These are phyloP conservation scores for Botrytis sinoallii DNA, from an alignment of 2,329 filamentous ascomycete genomes.

Conservation along the genomic window DNA sequence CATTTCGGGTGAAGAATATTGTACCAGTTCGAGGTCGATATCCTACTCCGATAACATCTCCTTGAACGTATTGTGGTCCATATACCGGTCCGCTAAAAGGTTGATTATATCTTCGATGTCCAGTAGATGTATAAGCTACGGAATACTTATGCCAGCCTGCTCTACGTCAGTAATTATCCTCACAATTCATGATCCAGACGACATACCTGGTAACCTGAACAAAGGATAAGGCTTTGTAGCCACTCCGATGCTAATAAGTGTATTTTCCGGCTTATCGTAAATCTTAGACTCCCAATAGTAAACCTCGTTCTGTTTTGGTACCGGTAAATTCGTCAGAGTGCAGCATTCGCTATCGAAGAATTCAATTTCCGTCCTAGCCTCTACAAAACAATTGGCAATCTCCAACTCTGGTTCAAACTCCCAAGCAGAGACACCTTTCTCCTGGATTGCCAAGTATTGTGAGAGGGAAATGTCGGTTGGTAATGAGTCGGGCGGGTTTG, in stretches of 20 bases:
- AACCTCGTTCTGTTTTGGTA: slow-evolving; percentile 98
- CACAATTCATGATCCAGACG: background rate
- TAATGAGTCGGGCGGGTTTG: slow-evolving; percentile 89
- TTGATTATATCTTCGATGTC: slow-evolving; percentile 86
- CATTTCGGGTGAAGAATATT: slow-evolving; percentile 97
- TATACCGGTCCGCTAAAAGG: slow-evolving; percentile 80
- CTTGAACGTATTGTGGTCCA: slow-evolving; percentile 81
- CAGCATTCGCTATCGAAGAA: slow-evolving; percentile 98
- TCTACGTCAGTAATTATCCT: slow-evolving; percentile 6
- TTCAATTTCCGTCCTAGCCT: slow-evolving; percentile 93
- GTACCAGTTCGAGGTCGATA: slow-evolving; percentile 93
- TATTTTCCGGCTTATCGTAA: slow-evolving; percentile 92
- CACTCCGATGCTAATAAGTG: slow-evolving; percentile 85
- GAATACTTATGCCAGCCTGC: slow-evolving; percentile 89
- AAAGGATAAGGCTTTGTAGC: slow-evolving; percentile 95
- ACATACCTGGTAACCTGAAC: slow-evolving; percentile 85
- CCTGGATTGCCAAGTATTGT: slow-evolving; percentile 96
- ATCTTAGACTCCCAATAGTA: slow-evolving; percentile 99
- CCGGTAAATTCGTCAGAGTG: slow-evolving; percentile 75
- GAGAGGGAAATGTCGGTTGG: slow-evolving; percentile 97
- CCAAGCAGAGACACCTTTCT: slow-evolving; percentile 99
- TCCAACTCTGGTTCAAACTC: slow-evolving; percentile 99
- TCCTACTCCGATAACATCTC: slow-evolving; percentile 92
- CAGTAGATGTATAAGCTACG: slow-evolving; percentile 84
- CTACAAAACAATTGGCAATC: slow-evolving; percentile 98